Evolutionary conservation across 192 early-diverging fungal species (phyloP).

Genomic region (Entomortierella parvispora): DNA sequence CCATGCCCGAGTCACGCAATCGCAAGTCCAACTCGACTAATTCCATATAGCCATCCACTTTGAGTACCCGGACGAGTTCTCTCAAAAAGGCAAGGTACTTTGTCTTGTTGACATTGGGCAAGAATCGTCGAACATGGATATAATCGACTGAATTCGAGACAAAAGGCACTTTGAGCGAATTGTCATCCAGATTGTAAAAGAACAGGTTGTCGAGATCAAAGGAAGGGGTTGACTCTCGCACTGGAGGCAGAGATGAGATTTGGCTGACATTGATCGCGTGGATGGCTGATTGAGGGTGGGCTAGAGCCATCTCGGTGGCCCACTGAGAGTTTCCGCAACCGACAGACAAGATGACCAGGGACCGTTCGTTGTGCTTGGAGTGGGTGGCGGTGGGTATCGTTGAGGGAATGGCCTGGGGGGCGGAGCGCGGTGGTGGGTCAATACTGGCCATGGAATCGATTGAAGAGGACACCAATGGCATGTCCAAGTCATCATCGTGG

Average conservation of each 20-base stretch:
- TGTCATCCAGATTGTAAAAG: slow-evolving; percentile 51
- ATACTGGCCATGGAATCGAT: too few relatives aligned
- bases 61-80: slow-evolving; percentile 39
- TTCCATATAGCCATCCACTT: slow-evolving; percentile 44
- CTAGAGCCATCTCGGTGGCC: slow-evolving; percentile 49
- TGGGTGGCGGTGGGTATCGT: background rate
- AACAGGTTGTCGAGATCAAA: slow-evolving; percentile 51
- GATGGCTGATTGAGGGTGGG: slow-evolving; percentile 46
- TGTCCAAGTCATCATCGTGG: too few relatives aligned
- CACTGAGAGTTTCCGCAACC: slow-evolving; percentile 48
- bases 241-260: slow-evolving; percentile 26
- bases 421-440: background rate
- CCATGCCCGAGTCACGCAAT: slow-evolving; percentile 32
- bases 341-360: slow-evolving; percentile 44
- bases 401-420: slow-evolving; percentile 12
- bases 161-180: slow-evolving; percentile 38
- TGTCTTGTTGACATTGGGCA: slow-evolving; percentile 51
- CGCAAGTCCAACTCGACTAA: slow-evolving; percentile 44
- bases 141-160: slow-evolving; percentile 50
- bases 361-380: slow-evolving; percentile 22
- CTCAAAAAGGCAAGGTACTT: slow-evolving; percentile 42
- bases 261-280: slow-evolving; percentile 53
- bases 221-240: slow-evolving; percentile 34
- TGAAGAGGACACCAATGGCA: too few relatives aligned
- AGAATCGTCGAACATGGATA: slow-evolving; percentile 45